Base-by-base conservation (phyloP, 2,329 filamentous ascomycete species). In the Cadophora sp. region DNA sequence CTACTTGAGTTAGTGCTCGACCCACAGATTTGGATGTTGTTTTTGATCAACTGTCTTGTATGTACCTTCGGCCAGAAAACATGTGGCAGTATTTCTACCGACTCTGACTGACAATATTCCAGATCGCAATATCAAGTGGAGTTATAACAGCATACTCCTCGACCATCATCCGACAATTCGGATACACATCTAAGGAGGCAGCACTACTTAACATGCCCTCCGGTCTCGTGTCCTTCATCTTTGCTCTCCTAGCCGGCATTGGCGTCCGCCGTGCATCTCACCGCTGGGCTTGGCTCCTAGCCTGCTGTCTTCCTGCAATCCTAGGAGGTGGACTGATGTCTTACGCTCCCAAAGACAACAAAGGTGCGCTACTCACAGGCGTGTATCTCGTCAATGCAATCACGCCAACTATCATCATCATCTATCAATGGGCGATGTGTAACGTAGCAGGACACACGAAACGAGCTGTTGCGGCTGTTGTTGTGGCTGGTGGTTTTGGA, bases 371-470 rank as follows among this genome's bases (percentile, higher is more conserved):
- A 16, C 77, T 86, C 14, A 82, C 80, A 1, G 83, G 83, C 22
- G 83, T 85, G 63, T 85, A 85, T 72, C 79, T 86, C 1, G 81
- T 85, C 71, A 85, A 85, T 68, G 81, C 82, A 26, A 82, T 85
- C 12, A 80, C 83, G 1, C 82, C 81, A 0, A 82, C 82, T 0
- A 72, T 84, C 9, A 76, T 81, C 7, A 75, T 85, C 59, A 83
- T 83, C 72, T 84, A 84, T 74, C 61, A 62, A 51, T 84, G 81
- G 81, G 83, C 80, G 3, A 79, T 82, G 4, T 81, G 83, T 69
- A 86, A 86, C 75, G 78, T 84, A 56, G 81, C 81, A 12, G 84
- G 84, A 8, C 79, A 80, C 26, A 86, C 84, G 12, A 86, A 86
- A 76, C 80, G 83, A n/a, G 59, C 29, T 7, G 81, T 83, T 22